Evolutionary conservation across 768 basidiomycete genomes (phyloP).

Genomic region (Rhodotorula taiwanensis): DNA sequence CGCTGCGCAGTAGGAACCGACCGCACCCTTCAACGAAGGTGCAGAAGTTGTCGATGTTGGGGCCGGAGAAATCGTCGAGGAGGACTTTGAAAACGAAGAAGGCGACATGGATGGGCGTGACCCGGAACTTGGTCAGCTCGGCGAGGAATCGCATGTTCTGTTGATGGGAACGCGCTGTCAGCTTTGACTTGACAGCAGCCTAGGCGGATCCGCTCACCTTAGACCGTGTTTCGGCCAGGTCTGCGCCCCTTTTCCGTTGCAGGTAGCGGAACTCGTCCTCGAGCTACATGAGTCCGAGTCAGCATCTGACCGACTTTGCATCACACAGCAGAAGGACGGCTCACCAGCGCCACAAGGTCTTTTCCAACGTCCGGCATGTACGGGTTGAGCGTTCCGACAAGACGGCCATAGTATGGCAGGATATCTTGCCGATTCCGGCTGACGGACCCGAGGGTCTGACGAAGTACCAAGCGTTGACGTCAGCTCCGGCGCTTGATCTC

Average conservation of each 20-base stretch:
- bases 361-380: constrained; percentile 91
- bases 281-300: constrained; percentile 52
- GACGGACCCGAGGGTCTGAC: constrained; percentile 69
- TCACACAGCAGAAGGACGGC: background rate
- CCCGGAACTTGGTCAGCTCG: constrained; percentile 88
- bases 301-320: background rate
- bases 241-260: constrained; percentile 87
- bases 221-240: constrained; percentile 72
- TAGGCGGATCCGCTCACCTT: constrained; percentile 54
- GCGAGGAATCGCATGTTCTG: constrained; percentile 84
- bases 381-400: constrained; percentile 76
- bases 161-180: background rate
- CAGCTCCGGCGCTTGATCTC: too few species aligned
- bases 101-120: constrained; percentile 84
- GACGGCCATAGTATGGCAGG: constrained; percentile 82
- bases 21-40: constrained; percentile 89
- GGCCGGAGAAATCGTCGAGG: constrained; percentile 85
- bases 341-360: constrained; percentile 61
- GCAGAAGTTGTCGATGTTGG: constrained; percentile 88
- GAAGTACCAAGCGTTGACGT: constrained; percentile 3
- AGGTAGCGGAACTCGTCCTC: constrained; percentile 96
- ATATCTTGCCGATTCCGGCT: constrained; percentile 84
- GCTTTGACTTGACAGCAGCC: background rate
- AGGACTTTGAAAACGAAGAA: constrained; percentile 96
- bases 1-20: constrained; percentile 75